Evolutionary conservation across 1,139 yeast genomes (phyloP).

Genomic region (Keqinozyma sinolaborantium): DNA sequence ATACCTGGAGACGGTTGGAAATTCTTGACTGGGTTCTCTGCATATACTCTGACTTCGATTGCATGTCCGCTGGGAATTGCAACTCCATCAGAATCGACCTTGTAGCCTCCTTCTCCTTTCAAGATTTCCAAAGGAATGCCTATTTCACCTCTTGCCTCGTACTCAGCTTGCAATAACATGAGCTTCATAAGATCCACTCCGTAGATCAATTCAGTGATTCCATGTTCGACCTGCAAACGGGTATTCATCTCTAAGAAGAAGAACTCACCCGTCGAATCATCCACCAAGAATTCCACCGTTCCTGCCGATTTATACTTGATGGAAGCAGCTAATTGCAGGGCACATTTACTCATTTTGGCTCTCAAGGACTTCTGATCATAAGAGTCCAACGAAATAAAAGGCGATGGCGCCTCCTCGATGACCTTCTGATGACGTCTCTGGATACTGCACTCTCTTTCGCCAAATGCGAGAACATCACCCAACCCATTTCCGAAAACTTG

Average conservation of each 20-base stretch:
- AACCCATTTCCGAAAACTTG: conserved; percentile 43
- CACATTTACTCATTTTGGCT: conserved; percentile 18
- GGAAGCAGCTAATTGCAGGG: conserved; percentile 20
- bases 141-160: conserved; percentile 16
- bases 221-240: conserved; percentile 36
- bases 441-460: conserved; percentile 47
- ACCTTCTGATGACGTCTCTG: conserved; percentile 49
- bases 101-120: conserved; percentile 9
- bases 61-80: conserved; percentile 33
- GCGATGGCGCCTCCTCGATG: conserved; percentile 47
- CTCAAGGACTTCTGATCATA: conserved; percentile 12
- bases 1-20: conserved; percentile 36
- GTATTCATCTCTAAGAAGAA: conserved; percentile 34
- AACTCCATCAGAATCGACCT: conserved; percentile 9
- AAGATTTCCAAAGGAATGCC: conserved; percentile 20
- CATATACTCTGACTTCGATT: conserved; percentile 32
- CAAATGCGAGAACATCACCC: conserved; percentile 41
- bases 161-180: conserved; percentile 31
- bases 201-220: conserved; percentile 32
- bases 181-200: conserved; percentile 27
- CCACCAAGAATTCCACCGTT: conserved; percentile 33
- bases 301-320: conserved; percentile 33
- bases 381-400: conserved; percentile 17
- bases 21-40: conserved; percentile 31
- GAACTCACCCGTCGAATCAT: conserved; percentile 24